Evolutionary conservation across 176 grass and related monocot genomes (phyloP), one percentile per base, ranked within the genome.

Genomic region (Triticum urartu): DNA sequence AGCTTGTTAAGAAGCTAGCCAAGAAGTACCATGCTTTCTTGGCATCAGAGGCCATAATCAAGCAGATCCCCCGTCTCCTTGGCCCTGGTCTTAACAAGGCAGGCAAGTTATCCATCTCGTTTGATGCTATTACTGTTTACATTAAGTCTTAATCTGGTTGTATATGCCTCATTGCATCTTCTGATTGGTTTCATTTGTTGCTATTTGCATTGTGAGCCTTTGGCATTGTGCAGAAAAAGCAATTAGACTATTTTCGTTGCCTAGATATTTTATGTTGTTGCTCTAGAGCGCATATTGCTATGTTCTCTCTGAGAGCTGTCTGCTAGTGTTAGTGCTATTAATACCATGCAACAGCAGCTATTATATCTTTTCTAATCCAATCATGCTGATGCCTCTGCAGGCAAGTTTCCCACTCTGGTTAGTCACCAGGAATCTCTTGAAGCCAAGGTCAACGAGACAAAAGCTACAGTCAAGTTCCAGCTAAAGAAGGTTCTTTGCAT

Each of bases 401-500:
- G 96, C 40, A 98, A 98, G 80, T 98, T 98, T 75, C 96, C 96
- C 8, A 92, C 96, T 7, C 74, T 98, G 75, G 96, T 98, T 48
- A 91, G 77, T 84, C 95, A 98, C 74, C 89, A 92, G 32, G 95
- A 98, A 25, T 93, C 95, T 36, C 86, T 98, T 32, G 95, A 98
- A 59, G 80, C 93, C 6, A 98, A 98, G 81, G 95, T 98, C 48
- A 98, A 98, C 21, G 96, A 98, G 88, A 95, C 84, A 0, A 98
- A 95, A 68, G 93, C 96, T 43, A 95, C 90, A 2, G 75, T 98
- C 67, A 98, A 98, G 80, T 98, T 98, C 68, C 96, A 98, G 78
- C 84, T 98, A 11, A 98, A 98, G 93, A 98, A 98, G 65, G 96
- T 98, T 50, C 93, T 98, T 5, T 98, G 96, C 90, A 98, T 98